Conservation (phyloP, 768 basidiomycete species). For the Agrocybe pediades region DNA sequence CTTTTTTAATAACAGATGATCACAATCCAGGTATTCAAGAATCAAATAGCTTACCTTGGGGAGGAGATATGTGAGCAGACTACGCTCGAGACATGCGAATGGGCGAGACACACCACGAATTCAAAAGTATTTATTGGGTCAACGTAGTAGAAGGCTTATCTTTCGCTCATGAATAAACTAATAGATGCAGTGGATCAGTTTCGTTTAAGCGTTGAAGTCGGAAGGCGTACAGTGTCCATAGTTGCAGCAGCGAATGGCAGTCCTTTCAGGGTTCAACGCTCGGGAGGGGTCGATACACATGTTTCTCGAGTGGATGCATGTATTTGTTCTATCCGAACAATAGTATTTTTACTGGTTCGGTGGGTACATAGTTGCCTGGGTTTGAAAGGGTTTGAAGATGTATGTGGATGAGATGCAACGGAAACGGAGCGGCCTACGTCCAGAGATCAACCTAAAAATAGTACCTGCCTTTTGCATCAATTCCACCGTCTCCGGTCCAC, state of each 20-base stretch:
- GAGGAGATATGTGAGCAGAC: slow-evolving; percentile 27
- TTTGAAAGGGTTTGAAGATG: no score
- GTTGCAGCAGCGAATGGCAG: slow-evolving; percentile 33
- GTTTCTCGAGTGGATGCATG: no score
- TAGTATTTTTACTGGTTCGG: no score
- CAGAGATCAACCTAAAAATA: no score
- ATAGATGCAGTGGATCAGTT: slow-evolving; percentile 10
- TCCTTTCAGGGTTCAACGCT: slow-evolving; percentile 39
- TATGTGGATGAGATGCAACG: no score
- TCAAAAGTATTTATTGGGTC: slow-evolving; percentile 49
- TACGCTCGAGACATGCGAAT: slow-evolving; percentile 26
- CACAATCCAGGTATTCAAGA: slow-evolving; percentile 10
- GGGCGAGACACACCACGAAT: slow-evolving; percentile 33
- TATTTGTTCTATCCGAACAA: no score
- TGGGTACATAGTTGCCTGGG: no score
- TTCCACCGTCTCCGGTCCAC: no score
- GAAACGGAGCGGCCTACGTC: no score
- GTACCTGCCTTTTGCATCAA: no score
- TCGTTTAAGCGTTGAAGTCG: background rate
- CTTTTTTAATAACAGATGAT: slow-evolving; percentile 6
- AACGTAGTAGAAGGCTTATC: slow-evolving; percentile 66
- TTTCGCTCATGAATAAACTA: slow-evolving; percentile 27
- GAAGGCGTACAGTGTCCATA: slow-evolving; percentile 29
- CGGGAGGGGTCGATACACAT: slow-evolving; percentile 41
- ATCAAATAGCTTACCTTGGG: slow-evolving; percentile 24